Evolutionary conservation across 768 basidiomycete species (phyloP).

Genomic region (Amanita polypyramis): DNA sequence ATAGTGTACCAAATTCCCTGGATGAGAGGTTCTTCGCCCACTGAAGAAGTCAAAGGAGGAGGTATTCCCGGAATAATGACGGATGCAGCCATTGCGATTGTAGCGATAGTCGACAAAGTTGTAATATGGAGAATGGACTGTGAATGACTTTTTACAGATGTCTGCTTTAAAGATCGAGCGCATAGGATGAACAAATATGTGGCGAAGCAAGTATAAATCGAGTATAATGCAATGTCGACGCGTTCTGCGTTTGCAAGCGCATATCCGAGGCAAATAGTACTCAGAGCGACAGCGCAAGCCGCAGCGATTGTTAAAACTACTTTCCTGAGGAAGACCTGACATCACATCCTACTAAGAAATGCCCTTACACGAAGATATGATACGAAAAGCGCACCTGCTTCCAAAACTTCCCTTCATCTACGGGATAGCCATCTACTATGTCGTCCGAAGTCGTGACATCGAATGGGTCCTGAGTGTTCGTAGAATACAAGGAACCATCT

Average conservation of each 20-base stretch:
- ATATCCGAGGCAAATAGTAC: slow-evolving; percentile 48
- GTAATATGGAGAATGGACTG: slow-evolving; percentile 54
- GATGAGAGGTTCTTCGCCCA: slow-evolving; percentile 13
- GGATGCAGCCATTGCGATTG: slow-evolving; percentile 30
- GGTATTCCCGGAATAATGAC: slow-evolving; percentile 47
- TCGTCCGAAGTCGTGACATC: slow-evolving; percentile 69
- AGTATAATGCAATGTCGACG: slow-evolving; percentile 24
- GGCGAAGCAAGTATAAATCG: slow-evolving; percentile 41
- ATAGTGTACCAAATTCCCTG: slow-evolving; percentile 41
- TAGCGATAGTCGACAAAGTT: slow-evolving; percentile 38
- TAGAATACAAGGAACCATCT: slow-evolving; percentile 53
- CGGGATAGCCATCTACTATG: slow-evolving; percentile 52
- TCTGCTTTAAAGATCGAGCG: slow-evolving; percentile 38
- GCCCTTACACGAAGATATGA: background rate
- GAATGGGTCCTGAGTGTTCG: slow-evolving; percentile 39
- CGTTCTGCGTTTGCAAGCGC: slow-evolving; percentile 24
- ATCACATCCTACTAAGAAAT: background rate
- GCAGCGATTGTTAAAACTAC: slow-evolving; percentile 36
- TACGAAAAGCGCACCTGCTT: slow-evolving; percentile 26
- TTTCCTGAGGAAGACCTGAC: slow-evolving; percentile 54
- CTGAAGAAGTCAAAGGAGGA: slow-evolving; percentile 21
- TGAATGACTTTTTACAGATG: slow-evolving; percentile 29
- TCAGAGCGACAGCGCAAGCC: slow-evolving; percentile 30
- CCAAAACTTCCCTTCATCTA: slow-evolving; percentile 55
- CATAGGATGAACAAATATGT: slow-evolving; percentile 50